Percentiles rank a stretch among this genome's conserved stretches.
These are phyloP conservation scores for Fusarium buharicum DNA, from an alignment of 2,329 filamentous ascomycete genomes.

Conservation along the genomic window DNA sequence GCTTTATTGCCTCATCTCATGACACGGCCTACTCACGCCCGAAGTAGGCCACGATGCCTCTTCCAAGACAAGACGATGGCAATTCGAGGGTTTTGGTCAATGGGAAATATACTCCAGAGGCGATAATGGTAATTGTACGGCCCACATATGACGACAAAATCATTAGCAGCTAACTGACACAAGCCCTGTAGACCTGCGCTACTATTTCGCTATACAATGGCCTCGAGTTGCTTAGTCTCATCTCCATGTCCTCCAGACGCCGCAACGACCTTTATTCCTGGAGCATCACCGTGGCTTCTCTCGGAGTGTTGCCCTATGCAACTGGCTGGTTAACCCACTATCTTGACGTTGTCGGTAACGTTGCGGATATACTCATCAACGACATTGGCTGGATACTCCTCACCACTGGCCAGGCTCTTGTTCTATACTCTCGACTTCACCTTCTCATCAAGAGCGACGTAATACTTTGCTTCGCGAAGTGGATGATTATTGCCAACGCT, in stretches of 20 bases:
- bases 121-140: slow-evolving; percentile 36
- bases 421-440: slow-evolving; percentile 35
- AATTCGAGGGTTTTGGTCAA: slow-evolving; percentile 4
- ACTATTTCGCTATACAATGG: slow-evolving; percentile 32
- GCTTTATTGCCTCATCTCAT: slow-evolving; percentile 13
- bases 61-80: slow-evolving; percentile 12
- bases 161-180: slow-evolving; percentile 2
- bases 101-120: slow-evolving; percentile 24
- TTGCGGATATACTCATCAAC: slow-evolving; percentile 16
- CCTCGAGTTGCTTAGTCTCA: slow-evolving; percentile 29
- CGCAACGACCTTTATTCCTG: slow-evolving; percentile 30
- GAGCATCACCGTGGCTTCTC: slow-evolving; percentile 27
- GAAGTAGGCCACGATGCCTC: slow-evolving; percentile 26
- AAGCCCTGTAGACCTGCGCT: slow-evolving; percentile 16
- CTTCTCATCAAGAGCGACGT: slow-evolving; percentile 16
- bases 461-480: slow-evolving; percentile 14
- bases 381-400: slow-evolving; percentile 35
- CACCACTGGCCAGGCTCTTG: slow-evolving; percentile 33
- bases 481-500: slow-evolving; percentile 32
- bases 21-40: slow-evolving; percentile 5
- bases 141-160: neutral
- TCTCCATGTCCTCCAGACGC: slow-evolving; percentile 31
- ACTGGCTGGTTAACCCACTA: slow-evolving; percentile 27
- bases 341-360: slow-evolving; percentile 21
- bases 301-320: slow-evolving; percentile 28